Evolutionary conservation across 768 basidiomycete species (phyloP), one percentile per base, ranked within the genome.

Genomic region (Podaxis mareebaensis): DNA sequence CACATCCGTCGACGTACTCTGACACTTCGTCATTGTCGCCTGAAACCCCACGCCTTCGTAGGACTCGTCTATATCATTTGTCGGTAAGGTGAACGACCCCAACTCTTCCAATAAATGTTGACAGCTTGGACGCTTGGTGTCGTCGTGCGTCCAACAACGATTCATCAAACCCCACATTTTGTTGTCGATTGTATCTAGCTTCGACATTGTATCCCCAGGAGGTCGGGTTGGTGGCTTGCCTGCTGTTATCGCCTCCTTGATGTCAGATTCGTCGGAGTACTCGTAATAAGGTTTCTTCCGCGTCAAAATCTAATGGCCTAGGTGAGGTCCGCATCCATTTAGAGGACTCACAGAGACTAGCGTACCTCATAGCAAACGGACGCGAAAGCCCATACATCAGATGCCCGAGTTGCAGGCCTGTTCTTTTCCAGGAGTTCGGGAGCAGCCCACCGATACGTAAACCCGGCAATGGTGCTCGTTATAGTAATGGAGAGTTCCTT

Each of bases 161-260:
- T 5, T 22, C 48, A 49, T 49, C 11, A 49, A 24, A 7, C 24
- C 24, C 49, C 49, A 28, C 42, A 44, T 44, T 44, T 33, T 33
- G 30, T 44, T 7, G n/a, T 13, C 42, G 6, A 44, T n/a, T n/a
- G 12, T 44, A n/a, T 44, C 42, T n/a, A 44, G 4, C 4, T 13
- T 13, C n/a, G 42, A n/a, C n/a, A n/a, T 2, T 94, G 53, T 88
- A 7, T 12, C 12, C 15, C n/a, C 42, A n/a, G 15, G 33, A 33
- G 33, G 15, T 44, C n/a, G 15, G 1, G 3, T 8, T 2, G 42
- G 42, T 44, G 15, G n/a, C n/a, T 15, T 44, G 3, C 42, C 42
- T 33, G 30, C 12, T 44, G 42, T 13, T 4, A 51, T 22, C 20
- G 8, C 26, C 7, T 51, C 49, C 11, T 26, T 8, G 24, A 84